Evolutionary conservation across 257 asterid genomes (phyloP).

Genomic region (Solanum piurae): DNA sequence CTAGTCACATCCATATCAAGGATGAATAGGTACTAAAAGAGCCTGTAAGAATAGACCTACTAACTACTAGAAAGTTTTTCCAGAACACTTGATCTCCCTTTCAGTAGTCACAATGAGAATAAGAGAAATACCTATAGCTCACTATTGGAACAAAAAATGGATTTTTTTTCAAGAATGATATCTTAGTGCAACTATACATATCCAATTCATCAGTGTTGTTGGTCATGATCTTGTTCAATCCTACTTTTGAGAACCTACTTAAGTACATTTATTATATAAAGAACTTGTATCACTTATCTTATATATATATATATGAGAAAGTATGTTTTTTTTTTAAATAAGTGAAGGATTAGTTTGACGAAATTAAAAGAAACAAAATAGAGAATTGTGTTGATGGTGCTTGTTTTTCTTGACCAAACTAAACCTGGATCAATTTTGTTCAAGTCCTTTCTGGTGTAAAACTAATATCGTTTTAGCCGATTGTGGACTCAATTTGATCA

Average conservation of each 20-base stretch:
- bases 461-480: not conserved
- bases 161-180: not conserved
- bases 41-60: not conserved
- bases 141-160: not conserved
- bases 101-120: not conserved
- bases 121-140: not conserved
- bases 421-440: not conserved
- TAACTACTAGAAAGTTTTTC: not conserved
- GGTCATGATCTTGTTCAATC: not conserved
- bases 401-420: not conserved
- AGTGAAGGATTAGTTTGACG: not conserved
- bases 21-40: not conserved
- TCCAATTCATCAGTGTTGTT: not conserved
- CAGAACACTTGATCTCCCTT: not conserved
- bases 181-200: not conserved
- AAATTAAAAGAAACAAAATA: not conserved
- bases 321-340: not conserved
- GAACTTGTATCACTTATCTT: not conserved
- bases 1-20: not conserved
- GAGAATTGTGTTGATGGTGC: not conserved
- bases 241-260: not conserved
- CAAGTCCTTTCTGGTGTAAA: not conserved
- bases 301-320: not conserved
- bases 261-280: not conserved
- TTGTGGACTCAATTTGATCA: not conserved